phyloP scores from a whole-genome alignment of 2,329 filamentous ascomycete genomes.

The Ploettnerulaceae sp. region DNA sequence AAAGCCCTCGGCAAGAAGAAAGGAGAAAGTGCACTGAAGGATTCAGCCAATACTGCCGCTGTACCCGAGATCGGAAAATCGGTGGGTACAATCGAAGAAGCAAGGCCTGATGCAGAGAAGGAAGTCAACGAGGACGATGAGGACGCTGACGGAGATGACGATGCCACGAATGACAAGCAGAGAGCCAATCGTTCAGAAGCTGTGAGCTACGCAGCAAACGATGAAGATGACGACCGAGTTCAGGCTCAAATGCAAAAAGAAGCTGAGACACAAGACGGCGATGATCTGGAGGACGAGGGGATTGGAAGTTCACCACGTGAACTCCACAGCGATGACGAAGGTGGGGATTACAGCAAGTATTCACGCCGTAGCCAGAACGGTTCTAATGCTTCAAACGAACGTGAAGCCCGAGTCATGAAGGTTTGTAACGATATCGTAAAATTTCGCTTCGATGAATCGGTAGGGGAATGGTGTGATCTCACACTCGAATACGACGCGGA shows the following conservation, averaged over 20 bases:
- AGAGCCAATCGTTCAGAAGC: constrained; percentile 73
- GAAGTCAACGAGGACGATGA: constrained; percentile 50
- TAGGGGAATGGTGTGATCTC: constrained; percentile 72
- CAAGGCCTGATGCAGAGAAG: constrained; percentile 38
- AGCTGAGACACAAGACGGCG: constrained; percentile 49
- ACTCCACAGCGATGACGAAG: constrained; percentile 31
- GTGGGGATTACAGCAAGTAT: constrained; percentile 35
- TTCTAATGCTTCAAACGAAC: constrained; percentile 33
- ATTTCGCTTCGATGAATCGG: constrained; percentile 74
- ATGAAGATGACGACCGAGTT: constrained; percentile 82
- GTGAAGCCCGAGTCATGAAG: constrained; percentile 60
- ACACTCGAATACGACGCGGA: constrained; percentile 76
- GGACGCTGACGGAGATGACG: constrained; percentile 57
- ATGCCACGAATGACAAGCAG: constrained; percentile 70
- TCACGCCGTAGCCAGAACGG: constrained; percentile 15
- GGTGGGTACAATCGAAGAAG: constrained; percentile 51
- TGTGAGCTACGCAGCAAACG: constrained; percentile 85
- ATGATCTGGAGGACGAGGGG: constrained; percentile 47
- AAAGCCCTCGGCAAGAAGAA: constrained; percentile 83
- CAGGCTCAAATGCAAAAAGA: constrained; percentile 58
- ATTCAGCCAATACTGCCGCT: constrained; percentile 56
- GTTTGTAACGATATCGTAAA: constrained; percentile 62
- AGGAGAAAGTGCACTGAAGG: constrained; percentile 50
- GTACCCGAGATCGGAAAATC: constrained; percentile 71
- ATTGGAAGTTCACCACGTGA: constrained; percentile 46